Conservation (phyloP, 1,284 basidiomycete genomes). For the Omphalotus olearius region DNA sequence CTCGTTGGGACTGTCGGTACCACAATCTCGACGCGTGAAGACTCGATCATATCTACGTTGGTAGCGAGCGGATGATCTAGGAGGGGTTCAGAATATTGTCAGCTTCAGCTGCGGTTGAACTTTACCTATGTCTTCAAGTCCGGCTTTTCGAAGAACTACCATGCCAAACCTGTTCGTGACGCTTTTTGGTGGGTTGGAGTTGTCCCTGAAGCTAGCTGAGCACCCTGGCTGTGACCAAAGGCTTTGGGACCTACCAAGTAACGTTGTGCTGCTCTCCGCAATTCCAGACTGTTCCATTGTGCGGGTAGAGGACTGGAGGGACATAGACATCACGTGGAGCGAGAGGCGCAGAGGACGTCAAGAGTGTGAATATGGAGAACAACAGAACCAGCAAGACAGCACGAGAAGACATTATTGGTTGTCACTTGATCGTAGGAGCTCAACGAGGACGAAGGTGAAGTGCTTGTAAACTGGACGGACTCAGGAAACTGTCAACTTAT, state of each 20-base stretch:
- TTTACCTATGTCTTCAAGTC: conserved; percentile 21
- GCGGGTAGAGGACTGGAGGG: conserved; percentile 40
- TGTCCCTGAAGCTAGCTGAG: conserved; percentile 30
- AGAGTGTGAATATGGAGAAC: conserved; percentile 24
- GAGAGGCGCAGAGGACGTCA: conserved; percentile 24
- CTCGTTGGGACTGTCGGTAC: conserved; percentile 34
- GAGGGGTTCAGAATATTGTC: neutral
- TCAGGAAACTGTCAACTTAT: conserved; percentile 1
- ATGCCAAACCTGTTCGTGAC: conserved; percentile 40
- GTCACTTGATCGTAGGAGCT: neutral
- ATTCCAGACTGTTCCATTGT: conserved; percentile 35
- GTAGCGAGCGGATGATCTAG: conserved; percentile 35
- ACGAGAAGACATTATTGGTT: conserved; percentile 9
- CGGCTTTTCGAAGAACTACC: conserved; percentile 36
- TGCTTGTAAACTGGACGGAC: neutral
- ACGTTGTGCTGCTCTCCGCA: conserved; percentile 35
- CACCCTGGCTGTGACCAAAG: conserved; percentile 8
- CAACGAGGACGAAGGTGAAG: neutral
- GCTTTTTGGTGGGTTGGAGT: conserved; percentile 30
- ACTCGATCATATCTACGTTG: conserved; percentile 33
- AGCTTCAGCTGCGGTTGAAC: conserved; percentile 2
- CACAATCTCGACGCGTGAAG: conserved; percentile 29
- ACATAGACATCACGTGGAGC: conserved; percentile 35
- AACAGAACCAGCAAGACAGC: conserved; percentile 3
- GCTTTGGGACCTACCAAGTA: conserved; percentile 28